Conservation (phyloP, 257 asterid genomes). For the Nicotiana knightiana region DNA sequence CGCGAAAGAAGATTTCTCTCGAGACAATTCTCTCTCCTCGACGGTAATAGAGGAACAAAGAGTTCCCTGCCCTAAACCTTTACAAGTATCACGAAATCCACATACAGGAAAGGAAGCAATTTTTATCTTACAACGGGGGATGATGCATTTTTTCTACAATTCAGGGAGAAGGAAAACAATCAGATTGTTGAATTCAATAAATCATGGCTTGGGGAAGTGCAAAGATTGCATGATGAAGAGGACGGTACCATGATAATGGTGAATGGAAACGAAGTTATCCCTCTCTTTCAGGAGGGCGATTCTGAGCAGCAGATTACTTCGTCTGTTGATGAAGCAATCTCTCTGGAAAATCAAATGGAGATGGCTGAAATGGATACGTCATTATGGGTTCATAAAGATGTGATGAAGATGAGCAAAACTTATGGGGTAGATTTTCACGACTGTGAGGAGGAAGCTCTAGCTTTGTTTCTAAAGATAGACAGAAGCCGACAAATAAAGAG, state of each 20-base stretch:
- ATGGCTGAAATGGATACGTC: not conserved
- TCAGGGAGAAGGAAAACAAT: not conserved
- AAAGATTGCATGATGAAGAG: not conserved
- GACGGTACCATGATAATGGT: not conserved
- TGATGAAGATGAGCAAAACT: not conserved
- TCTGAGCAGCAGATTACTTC: not conserved
- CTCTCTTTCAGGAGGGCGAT: not conserved
- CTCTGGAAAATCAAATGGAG: not conserved
- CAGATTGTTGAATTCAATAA: not conserved
- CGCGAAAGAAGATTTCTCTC: not conserved
- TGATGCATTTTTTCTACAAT: not conserved
- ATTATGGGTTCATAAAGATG: not conserved
- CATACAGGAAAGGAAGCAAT: not conserved
- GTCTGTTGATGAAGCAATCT: not conserved
- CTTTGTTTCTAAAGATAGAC: not conserved
- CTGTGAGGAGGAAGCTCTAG: not conserved
- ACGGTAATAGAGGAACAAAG: not conserved
- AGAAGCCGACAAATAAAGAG: not conserved
- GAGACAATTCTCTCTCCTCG: no score
- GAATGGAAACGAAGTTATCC: not conserved
- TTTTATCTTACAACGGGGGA: not conserved
- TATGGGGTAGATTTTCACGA: not conserved
- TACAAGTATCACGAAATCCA: not conserved
- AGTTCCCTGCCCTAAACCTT: not conserved
- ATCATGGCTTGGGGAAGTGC: not conserved